Base-by-base conservation (phyloP, 768 basidiomycete genomes). In the Hypsizygus marmoreus region DNA sequence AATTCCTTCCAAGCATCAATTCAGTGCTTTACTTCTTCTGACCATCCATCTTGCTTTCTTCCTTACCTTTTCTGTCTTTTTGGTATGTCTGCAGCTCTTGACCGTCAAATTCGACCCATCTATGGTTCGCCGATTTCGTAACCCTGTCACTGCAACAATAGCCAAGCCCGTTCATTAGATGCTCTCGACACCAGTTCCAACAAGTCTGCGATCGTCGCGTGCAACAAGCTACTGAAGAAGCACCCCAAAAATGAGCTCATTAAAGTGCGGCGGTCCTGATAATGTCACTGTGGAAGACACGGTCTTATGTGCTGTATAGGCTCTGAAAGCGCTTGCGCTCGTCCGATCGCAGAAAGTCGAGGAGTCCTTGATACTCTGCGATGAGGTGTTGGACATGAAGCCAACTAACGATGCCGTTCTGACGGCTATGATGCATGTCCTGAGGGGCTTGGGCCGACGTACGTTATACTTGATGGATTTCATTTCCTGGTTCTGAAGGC, bases 141-240 rank as follows among this genome's bases (percentile, higher is more conserved):
- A 32, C 13, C 30, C 45, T 43, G 16, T 36, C 38, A 36, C 36
- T 39, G 26, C 40, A 14, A 29, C 29, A 29, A n/a, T 36, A 29
- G 36, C 34, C 40, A 35, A 26, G 39, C 30, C 24, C 28, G 40
- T 14, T 3, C 47, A 39, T 3, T 62, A 93, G 91, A 93, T 76
- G 84, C 91, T 35, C 73, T 93, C 52, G 91, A 93, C 70, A 88
- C 81, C 34, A 85, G 86, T 36, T 88, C 89, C 11, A 89, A 88
- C 72, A 93, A 93, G 71, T 83, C 87, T 29, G 91, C 91, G 14
- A 77, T 93, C 43, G 82, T 90, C 30, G 75, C 83, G 6, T 91
- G 90, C 70, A 92, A 91, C 65, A 93, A 93, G 67, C 64, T 93
- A 22, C 77, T 93, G 54, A 93, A 91, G 68, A 93, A 91, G 70